A percentile compares a stretch with the other conserved stretches of the same genome.
Conservation (phyloP, 352 stramenopile genomes). For the Saprolegnia parasitica region DNA sequence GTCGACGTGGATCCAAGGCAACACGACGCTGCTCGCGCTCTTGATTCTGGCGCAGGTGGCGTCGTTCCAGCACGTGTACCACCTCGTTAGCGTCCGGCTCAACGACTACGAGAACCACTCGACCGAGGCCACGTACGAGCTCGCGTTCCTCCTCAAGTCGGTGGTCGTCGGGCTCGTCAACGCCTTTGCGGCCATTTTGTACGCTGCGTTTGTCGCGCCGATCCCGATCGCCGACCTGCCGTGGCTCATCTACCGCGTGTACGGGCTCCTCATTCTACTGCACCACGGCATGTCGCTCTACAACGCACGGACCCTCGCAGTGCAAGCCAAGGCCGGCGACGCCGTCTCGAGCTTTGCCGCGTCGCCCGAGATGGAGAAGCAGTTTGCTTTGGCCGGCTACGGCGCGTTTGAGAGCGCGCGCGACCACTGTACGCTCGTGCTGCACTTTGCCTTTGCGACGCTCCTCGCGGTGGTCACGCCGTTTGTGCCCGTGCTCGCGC, state of each 20-base stretch:
- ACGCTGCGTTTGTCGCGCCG: constrained; percentile 69
- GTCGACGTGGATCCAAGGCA: constrained; percentile 55
- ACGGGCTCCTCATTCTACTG: constrained; percentile 17
- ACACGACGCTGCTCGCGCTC: constrained; percentile 48
- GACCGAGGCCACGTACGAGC: constrained; percentile 94
- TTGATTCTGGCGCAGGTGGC: constrained; percentile 74
- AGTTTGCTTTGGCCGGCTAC: constrained; percentile 76
- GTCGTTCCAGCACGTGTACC: constrained; percentile 70
- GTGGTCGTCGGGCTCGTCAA: constrained; percentile 81
- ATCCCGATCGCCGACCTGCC: not conserved
- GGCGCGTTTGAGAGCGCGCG: constrained; percentile 81
- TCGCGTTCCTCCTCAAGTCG: constrained; percentile 77
- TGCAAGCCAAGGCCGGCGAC: not conserved
- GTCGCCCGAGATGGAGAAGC: constrained; percentile 36
- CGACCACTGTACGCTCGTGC: constrained; percentile 91
- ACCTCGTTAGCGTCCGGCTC: constrained; percentile 45
- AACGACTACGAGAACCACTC: constrained; percentile 93
- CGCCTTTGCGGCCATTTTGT: constrained; percentile 70
- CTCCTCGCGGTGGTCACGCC: constrained; percentile 91
- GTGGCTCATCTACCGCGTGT: constrained; percentile 25
- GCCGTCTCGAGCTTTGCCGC: not conserved
- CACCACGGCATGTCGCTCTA: not conserved
- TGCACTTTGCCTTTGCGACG: constrained; percentile 84
- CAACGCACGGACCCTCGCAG: not conserved
- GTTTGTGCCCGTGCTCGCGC: constrained; percentile 86